phyloP scores from a whole-genome alignment of 805 yeast genomes.

The Yamadazyma tumulicola region DNA sequence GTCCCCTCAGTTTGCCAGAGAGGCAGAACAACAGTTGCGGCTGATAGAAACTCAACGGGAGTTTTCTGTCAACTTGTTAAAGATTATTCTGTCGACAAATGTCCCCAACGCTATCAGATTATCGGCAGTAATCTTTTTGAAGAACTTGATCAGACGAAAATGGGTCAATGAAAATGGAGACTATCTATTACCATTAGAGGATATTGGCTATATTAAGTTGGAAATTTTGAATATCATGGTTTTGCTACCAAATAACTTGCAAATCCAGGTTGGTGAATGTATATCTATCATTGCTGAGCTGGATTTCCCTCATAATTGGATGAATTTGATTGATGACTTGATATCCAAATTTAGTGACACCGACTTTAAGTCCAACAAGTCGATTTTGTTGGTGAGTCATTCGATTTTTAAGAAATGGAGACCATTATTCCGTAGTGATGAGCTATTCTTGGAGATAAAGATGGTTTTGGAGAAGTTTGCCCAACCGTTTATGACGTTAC shows the following conservation, averaged over 20 bases:
- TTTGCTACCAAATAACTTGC: constrained; percentile 70
- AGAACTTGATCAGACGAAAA: constrained; percentile 75
- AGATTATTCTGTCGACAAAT: constrained; percentile 65
- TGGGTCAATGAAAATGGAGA: constrained; percentile 92
- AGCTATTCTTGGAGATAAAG: constrained; percentile 79
- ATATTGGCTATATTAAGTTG: constrained; percentile 63
- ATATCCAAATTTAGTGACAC: constrained; percentile 59
- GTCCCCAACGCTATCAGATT: constrained; percentile 58
- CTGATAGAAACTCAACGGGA: constrained; percentile 64
- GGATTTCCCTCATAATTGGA: constrained; percentile 94
- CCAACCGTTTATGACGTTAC: constrained; percentile 69
- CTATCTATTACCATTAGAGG: constrained; percentile 56
- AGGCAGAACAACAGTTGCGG: constrained; percentile 63
- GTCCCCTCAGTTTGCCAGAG: constrained; percentile 58
- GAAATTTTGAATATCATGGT: constrained; percentile 89
- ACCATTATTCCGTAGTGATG: constrained; percentile 89
- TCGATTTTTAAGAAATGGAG: constrained; percentile 97
- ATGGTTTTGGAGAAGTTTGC: constrained; percentile 82
- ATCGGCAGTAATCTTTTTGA: constrained; percentile 89
- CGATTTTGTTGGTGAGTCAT: constrained; percentile 89
- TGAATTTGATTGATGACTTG: constrained; percentile 66
- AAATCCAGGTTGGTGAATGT: constrained; percentile 93
- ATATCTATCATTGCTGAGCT: constrained; percentile 90
- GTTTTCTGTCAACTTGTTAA: constrained; percentile 71
- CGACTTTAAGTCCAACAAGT: constrained; percentile 75